Conservation (phyloP, 2,329 filamentous ascomycete species). For the Beauveria sp. region DNA sequence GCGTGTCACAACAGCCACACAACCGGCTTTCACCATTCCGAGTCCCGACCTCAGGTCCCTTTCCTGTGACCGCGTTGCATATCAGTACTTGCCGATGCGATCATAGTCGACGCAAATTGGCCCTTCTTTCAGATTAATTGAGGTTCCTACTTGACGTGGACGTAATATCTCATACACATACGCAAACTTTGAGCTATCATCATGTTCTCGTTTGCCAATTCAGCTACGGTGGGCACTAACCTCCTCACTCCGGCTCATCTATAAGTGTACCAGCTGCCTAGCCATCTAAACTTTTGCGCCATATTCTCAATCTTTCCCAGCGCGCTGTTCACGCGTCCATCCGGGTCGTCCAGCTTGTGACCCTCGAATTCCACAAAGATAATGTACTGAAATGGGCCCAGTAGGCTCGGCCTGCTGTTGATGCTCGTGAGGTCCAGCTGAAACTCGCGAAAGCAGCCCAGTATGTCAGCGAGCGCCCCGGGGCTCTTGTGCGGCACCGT, state of each 20-base stretch:
- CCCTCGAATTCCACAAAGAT: slow-evolving; percentile 90
- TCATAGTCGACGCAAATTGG: no score
- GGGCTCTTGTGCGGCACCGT: slow-evolving; percentile 69
- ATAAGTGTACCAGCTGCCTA: slow-evolving; percentile 56
- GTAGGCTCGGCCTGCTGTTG: slow-evolving; percentile 72
- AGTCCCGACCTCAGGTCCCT: no score
- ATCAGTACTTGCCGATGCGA: no score
- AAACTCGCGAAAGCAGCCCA: slow-evolving; percentile 68
- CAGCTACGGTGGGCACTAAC: no score
- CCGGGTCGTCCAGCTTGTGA: slow-evolving; percentile 40
- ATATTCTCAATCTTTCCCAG: slow-evolving; percentile 49
- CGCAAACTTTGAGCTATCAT: background rate
- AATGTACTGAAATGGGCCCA: slow-evolving; percentile 77
- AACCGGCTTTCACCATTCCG: no score
- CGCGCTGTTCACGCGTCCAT: slow-evolving; percentile 51
- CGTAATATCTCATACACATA: background rate
- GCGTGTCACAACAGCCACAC: no score
- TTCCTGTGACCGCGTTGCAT: no score
- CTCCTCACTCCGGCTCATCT: slow-evolving; percentile 14
- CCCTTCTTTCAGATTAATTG: background rate
- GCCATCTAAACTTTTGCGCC: slow-evolving; percentile 58
- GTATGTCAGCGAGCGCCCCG: slow-evolving; percentile 73
- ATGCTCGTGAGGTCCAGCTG: slow-evolving; percentile 84
- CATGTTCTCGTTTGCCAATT: background rate
- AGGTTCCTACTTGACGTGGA: background rate